Percentiles rank a stretch among this genome's conserved stretches.
Conservation (phyloP, 495 filamentous ascomycete genomes). For the Neurospora africana region DNA sequence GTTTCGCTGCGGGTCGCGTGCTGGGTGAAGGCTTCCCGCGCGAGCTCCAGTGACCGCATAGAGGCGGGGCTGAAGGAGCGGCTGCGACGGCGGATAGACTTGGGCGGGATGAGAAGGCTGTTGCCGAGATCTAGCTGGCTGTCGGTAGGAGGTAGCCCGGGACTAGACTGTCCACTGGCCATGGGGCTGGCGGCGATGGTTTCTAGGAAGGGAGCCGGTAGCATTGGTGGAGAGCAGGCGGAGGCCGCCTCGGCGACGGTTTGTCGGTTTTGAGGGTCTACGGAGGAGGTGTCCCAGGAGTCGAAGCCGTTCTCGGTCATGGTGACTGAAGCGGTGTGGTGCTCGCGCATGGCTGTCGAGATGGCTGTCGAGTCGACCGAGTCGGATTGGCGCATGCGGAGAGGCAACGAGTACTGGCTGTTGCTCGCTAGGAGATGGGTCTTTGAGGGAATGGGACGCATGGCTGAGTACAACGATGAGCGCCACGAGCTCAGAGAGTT, state of each 20-base stretch:
- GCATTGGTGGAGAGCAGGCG: slow-evolving; percentile 13
- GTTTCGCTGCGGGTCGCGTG: slow-evolving; percentile 38
- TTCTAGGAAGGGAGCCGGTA: slow-evolving; percentile 37
- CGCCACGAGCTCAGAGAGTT: slow-evolving; percentile 45
- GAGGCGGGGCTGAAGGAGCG: slow-evolving; percentile 36
- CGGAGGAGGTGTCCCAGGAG: slow-evolving; percentile 55
- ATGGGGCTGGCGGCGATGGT: slow-evolving; percentile 50
- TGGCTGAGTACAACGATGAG: slow-evolving; percentile 40
- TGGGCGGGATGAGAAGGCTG: slow-evolving; percentile 13
- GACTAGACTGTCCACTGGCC: slow-evolving; percentile 39
- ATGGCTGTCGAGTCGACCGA: slow-evolving; percentile 31
- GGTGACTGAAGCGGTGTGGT: slow-evolving; percentile 4
- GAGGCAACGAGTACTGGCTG: slow-evolving; percentile 14
- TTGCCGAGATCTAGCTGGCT: not conserved
- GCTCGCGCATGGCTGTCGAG: slow-evolving; percentile 24
- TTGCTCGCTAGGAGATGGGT: slow-evolving; percentile 29
- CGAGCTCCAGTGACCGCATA: slow-evolving; percentile 10
- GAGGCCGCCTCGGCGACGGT: slow-evolving; percentile 37
- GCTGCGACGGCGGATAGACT: slow-evolving; percentile 34
- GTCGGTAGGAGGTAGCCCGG: slow-evolving; percentile 11
- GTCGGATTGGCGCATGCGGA: slow-evolving; percentile 18
- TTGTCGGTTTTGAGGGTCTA: slow-evolving; percentile 47
- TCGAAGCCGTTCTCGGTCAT: slow-evolving; percentile 49
- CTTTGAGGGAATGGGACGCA: slow-evolving; percentile 41
- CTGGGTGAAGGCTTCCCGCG: slow-evolving; percentile 25